Conservation (phyloP, 805 yeast genomes). For the Teunomyces tritomae region DNA sequence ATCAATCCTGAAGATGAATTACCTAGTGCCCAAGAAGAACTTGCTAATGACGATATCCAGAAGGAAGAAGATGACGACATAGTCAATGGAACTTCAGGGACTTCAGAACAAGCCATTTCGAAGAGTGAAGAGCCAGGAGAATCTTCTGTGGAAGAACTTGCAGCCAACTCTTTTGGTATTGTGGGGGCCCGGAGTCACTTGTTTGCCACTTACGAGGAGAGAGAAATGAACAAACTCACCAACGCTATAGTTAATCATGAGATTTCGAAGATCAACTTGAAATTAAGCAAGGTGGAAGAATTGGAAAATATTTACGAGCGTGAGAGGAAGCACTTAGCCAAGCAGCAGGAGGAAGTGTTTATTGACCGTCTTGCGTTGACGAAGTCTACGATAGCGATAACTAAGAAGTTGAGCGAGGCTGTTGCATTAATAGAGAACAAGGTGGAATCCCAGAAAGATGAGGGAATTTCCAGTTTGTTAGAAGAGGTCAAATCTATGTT, state of each 20-base stretch:
- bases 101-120: not conserved
- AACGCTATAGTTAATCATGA: slow-evolving; percentile 60
- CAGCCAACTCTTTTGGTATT: slow-evolving; percentile 68
- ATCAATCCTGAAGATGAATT: slow-evolving; percentile 9
- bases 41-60: slow-evolving; percentile 4
- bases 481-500: slow-evolving; percentile 32
- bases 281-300: slow-evolving; percentile 55
- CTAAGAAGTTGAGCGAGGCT: slow-evolving; percentile 45
- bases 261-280: slow-evolving; percentile 61
- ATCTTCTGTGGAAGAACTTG: slow-evolving; percentile 52
- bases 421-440: slow-evolving; percentile 14
- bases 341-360: slow-evolving; percentile 65
- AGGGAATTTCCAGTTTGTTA: slow-evolving; percentile 18
- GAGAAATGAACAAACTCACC: slow-evolving; percentile 64
- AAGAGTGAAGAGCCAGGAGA: slow-evolving; percentile 8
- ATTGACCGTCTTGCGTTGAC: slow-evolving; percentile 66
- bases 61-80: slow-evolving; percentile 9
- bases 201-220: slow-evolving; percentile 76
- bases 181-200: slow-evolving; percentile 77
- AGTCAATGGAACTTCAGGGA: not conserved
- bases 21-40: not conserved
- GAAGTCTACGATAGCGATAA: slow-evolving; percentile 51
- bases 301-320: slow-evolving; percentile 65
- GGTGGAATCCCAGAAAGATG: slow-evolving; percentile 9
- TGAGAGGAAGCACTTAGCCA: slow-evolving; percentile 57